Evolutionary conservation across 306 rosid genomes (phyloP), one percentile per base, ranked within the genome.

Genomic region (Ormosia emarginata): DNA sequence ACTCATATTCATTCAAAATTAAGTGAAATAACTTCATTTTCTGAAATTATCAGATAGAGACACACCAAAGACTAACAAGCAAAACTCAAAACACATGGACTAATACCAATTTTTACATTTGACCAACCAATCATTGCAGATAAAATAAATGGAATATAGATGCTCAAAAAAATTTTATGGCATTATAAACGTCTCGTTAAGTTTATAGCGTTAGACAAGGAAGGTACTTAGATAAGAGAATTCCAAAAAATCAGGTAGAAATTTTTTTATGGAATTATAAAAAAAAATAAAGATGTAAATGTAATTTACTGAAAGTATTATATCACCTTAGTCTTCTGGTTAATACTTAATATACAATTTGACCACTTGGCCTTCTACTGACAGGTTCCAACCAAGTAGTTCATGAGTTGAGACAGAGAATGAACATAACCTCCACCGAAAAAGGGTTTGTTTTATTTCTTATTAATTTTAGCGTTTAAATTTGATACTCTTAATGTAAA

Each of bases 371-470:
- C 74, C 50, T 52, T 37, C 6, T 11, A 55, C 37, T 30, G 74
- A 29, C 12, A 37, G 44, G 67, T 14, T 52, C 9, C 71, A 49
- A 39, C 50, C 32, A 59, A 43, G 29, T 14, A 32, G 63, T 4
- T 83, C 76, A 83, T 50, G 71, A 73, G 83, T 15, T 63, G 30
- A 77, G 65, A 50, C 67, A 65, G 29, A 75, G 18, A 67, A 40
- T 10, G 43, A 37, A 70, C 66, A 33, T 3, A 49, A 10, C 15
- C 39, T 75, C 72, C 78, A 68, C 78, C 65, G 11, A 14, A 61
- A 15, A 46, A 36, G 62, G 66, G 37, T 52, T 39, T 64, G 64
- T 58, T 79, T 41, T 3, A 29, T 79, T 30, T 7, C 14, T 24
- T 52, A 40, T 10, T 58, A 30, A 7, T 10, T 53, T 44, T 17